phyloP scores from a whole-genome alignment of 208 protist species.

The Leishmania mexicana region DNA sequence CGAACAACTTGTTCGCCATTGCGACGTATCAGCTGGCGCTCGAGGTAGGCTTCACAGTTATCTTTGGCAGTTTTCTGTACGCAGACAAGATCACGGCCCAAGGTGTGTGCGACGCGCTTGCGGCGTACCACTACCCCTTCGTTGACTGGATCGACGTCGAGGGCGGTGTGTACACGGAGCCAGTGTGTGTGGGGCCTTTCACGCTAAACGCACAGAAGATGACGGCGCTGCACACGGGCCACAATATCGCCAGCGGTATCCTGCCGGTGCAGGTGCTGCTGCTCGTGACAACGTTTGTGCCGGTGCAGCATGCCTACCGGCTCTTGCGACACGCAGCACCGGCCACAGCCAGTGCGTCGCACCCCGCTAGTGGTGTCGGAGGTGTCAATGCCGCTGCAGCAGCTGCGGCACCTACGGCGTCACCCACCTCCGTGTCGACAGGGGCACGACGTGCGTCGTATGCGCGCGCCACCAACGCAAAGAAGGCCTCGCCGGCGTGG shows the following conservation, averaged over 20 bases:
- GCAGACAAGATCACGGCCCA: constrained; percentile 27
- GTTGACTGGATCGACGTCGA: constrained; percentile 50
- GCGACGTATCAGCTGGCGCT: constrained; percentile 74
- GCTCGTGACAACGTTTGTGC: constrained; percentile 46
- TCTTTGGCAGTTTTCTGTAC: constrained; percentile 50
- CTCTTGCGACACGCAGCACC: constrained; percentile 1
- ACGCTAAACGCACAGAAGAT: constrained; percentile 58
- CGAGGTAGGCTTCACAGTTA: constrained; percentile 47
- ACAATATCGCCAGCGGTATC: constrained; percentile 69
- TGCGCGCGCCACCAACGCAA: constrained; percentile 6
- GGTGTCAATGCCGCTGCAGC: background rate
- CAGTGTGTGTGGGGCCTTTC: constrained; percentile 40
- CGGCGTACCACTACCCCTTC: constrained; percentile 55
- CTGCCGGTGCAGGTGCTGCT: constrained; percentile 66
- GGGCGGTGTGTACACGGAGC: constrained; percentile 45
- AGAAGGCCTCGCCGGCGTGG: background rate
- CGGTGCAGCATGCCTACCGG: constrained; percentile 28
- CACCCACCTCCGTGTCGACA: background rate
- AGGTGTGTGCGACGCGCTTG: constrained; percentile 35
- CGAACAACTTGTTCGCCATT: constrained; percentile 56
- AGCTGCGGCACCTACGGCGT: background rate
- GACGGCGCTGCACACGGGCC: constrained; percentile 61
- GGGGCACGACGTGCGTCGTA: constrained; percentile 32
- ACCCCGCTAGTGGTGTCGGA: background rate
- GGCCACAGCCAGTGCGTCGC: background rate